Evolutionary conservation across 768 basidiomycete species (phyloP), one percentile per base, ranked within the genome.

Genomic region (Daedaleopsis nitida): DNA sequence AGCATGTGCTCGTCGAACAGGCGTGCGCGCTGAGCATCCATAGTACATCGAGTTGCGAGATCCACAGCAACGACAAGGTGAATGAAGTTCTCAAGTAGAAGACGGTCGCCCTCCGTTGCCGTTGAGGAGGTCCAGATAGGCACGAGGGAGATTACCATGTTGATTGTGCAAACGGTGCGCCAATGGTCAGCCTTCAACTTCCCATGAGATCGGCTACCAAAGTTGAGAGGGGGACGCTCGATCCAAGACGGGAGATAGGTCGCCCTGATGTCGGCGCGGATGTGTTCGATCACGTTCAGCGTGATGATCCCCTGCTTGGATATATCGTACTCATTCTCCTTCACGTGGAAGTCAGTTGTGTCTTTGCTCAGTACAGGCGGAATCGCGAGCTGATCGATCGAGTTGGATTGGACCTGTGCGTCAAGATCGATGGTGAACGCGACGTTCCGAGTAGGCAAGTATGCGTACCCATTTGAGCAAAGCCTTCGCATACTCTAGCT

Each of bases 91-190:
- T 58, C 52, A 3, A 77, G 65, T 48, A 75, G 61, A 10, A 16
- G 3, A 1, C 23, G 19, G 4, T 60, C 49, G 8, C 32, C 4
- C 7, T 62, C 35, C 24, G 59, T 53, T 0, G 70, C 67, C 1
- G 65, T 62, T 7, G 48, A 23, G 7, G 38, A 7, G 1, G 67
- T 63, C 78, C 77, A 80, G 1, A 77, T 57, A 7, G 75, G 68
- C 17, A 75, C 70, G 11, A 79, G 65, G 3, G 75, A 75, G 53
- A 77, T 68, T 1, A 72, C 68, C 0, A 78, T 55, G 54, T 76
- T 70, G 23, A 79, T 67, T 0, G 69, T 68, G 27, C 74, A 72
- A 4, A 76, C 60, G 0, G 69, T 70, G 16, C 69, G 66, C 79
- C 78, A 81, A 19, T 65, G 53, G 43, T 68, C 68, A 1, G 70